phyloP scores from a whole-genome alignment of 768 basidiomycete species.

The Boletus eberwhitei region DNA sequence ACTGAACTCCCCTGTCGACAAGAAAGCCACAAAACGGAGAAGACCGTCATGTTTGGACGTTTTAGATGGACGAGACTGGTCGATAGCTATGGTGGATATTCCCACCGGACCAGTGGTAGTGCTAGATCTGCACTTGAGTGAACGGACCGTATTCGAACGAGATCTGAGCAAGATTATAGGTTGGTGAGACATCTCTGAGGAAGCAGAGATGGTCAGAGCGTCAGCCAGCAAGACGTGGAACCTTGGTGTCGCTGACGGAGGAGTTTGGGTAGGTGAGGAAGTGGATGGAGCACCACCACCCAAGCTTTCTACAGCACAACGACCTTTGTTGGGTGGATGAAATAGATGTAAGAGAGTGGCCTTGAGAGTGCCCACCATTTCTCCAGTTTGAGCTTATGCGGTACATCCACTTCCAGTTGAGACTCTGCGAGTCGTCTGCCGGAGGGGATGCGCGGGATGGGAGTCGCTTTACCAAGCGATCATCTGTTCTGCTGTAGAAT shows the following conservation, averaged over 20 bases:
- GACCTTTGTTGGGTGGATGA: constrained; percentile 45
- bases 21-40: constrained; percentile 53
- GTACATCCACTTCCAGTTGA: constrained; percentile 86
- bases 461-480: constrained; percentile 54
- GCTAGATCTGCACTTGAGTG: constrained; percentile 43
- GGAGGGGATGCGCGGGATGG: constrained; percentile 45
- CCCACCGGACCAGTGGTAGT: constrained; percentile 29
- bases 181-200: constrained; percentile 33
- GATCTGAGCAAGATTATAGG: constrained; percentile 23
- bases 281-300: constrained; percentile 6
- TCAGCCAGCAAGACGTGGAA: constrained; percentile 59
- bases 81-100: constrained; percentile 67
- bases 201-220: constrained; percentile 54
- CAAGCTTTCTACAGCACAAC: constrained; percentile 49
- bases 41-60: constrained; percentile 26
- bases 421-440: constrained; percentile 28
- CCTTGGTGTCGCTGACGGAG: neutral
- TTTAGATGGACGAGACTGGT: constrained; percentile 63
- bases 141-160: constrained; percentile 30
- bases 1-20: constrained; percentile 67
- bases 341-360: constrained; percentile 11
- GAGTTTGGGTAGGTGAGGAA: neutral
- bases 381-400: constrained; percentile 81
- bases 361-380: constrained; percentile 48
- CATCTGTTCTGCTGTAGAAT: constrained; percentile 53